Percentiles rank a stretch among this genome's conserved stretches.
Conservation (phyloP, 257 asterid genomes). For the Lycium ferocissimum region DNA sequence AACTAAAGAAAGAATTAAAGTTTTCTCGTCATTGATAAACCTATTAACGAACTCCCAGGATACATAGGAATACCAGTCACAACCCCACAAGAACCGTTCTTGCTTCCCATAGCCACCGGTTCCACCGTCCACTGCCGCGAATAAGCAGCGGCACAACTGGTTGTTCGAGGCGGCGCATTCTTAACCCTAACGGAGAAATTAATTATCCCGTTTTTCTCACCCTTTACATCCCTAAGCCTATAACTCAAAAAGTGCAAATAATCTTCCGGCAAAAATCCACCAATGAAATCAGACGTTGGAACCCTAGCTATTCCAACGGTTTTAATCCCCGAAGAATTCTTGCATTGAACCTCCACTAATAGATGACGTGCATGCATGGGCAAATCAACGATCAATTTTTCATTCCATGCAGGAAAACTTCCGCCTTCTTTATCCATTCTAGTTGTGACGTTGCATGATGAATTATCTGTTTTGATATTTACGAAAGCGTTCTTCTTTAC, state of each 20-base stretch:
- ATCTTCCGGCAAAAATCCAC: slow-evolving; percentile 63
- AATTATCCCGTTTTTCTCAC: slow-evolving; percentile 73
- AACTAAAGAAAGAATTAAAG: neutral
- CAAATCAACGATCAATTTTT: slow-evolving; percentile 60
- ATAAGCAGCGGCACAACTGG: slow-evolving; percentile 36
- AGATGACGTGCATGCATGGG: slow-evolving; percentile 57
- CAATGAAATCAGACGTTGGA: slow-evolving; percentile 74
- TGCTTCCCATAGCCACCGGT: slow-evolving; percentile 34
- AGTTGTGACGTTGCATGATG: slow-evolving; percentile 44
- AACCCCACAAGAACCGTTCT: slow-evolving; percentile 35
- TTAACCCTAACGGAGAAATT: slow-evolving; percentile 66
- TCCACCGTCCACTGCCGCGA: slow-evolving; percentile 44
- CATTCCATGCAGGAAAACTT: slow-evolving; percentile 64
- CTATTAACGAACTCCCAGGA: neutral
- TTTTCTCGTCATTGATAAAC: neutral
- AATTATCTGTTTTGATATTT: slow-evolving; percentile 46
- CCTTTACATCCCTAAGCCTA: slow-evolving; percentile 59
- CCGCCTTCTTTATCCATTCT: slow-evolving; percentile 58
- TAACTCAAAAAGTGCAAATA: slow-evolving; percentile 81
- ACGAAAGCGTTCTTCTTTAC: slow-evolving; percentile 56
- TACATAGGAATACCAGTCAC: slow-evolving; percentile 66
- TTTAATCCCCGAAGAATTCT: slow-evolving; percentile 38
- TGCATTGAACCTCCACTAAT: slow-evolving; percentile 64
- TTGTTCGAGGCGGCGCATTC: slow-evolving; percentile 30
- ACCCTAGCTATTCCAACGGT: slow-evolving; percentile 57